These are phyloP conservation scores for Cyclocybe aegerita DNA, from an alignment of 768 basidiomycete species.

Conservation along the genomic window DNA sequence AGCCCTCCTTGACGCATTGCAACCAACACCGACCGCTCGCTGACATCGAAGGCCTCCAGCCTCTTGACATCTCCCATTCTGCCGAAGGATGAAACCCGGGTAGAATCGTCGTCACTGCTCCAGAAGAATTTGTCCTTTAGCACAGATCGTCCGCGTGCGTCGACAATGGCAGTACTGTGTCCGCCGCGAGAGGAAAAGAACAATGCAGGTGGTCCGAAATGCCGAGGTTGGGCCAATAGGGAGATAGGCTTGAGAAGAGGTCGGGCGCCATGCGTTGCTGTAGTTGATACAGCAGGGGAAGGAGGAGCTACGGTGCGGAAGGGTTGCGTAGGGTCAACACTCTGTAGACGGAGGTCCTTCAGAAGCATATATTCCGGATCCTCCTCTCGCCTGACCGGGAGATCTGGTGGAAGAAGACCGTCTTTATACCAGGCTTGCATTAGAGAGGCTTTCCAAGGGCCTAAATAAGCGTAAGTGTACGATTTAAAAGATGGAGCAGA, in stretches of 20 bases:
- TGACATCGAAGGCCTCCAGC: slow-evolving; percentile 78
- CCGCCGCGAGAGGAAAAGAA: slow-evolving; percentile 90
- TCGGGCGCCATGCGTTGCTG: slow-evolving; percentile 13
- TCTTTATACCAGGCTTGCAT: slow-evolving; percentile 93
- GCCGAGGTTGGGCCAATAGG: slow-evolving; percentile 71
- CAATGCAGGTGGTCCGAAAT: slow-evolving; percentile 84
- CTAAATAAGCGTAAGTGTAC: slow-evolving; percentile 34
- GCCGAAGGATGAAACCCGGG: slow-evolving; percentile 29
- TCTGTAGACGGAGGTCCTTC: slow-evolving; percentile 74
- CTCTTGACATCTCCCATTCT: slow-evolving; percentile 83
- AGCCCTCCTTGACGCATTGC: slow-evolving; percentile 87
- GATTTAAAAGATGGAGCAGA: not conserved
- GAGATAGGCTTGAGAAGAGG: slow-evolving; percentile 74
- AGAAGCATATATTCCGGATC: slow-evolving; percentile 67
- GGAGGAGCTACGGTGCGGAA: slow-evolving; percentile 54
- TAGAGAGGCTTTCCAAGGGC: slow-evolving; percentile 83
- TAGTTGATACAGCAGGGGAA: slow-evolving; percentile 14
- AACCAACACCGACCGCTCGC: slow-evolving; percentile 73
- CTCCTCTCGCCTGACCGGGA: slow-evolving; percentile 78
- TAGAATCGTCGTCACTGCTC: slow-evolving; percentile 64
- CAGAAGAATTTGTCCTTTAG: slow-evolving; percentile 79
- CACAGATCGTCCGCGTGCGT: slow-evolving; percentile 82
- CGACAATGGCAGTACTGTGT: slow-evolving; percentile 85
- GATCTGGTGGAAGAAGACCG: slow-evolving; percentile 75
- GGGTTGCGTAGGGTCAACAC: slow-evolving; percentile 79